Evolutionary conservation across 192 early-diverging fungal species (phyloP).

Genomic region (Podila verticillata): DNA sequence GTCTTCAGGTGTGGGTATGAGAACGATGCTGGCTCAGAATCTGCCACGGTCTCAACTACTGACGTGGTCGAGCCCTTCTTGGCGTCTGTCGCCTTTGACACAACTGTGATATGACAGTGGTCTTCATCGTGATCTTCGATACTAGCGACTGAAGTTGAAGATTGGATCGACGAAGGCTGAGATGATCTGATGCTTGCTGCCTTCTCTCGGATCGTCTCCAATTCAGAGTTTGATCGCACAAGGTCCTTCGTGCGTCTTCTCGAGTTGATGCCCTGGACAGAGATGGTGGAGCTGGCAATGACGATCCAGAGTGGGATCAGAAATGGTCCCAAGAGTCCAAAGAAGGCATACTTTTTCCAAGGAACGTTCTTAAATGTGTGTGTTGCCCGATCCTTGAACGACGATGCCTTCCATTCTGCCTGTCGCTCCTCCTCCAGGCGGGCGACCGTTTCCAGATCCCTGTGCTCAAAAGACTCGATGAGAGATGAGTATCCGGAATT

Average conservation of each 20-base stretch:
- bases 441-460: slow-evolving; percentile 13
- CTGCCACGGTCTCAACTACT: not conserved
- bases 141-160: too few relatives aligned
- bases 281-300: slow-evolving; percentile 41
- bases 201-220: slow-evolving; percentile 17
- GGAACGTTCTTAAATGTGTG: slow-evolving; percentile 9
- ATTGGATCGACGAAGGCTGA: not conserved
- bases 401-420: slow-evolving; percentile 4
- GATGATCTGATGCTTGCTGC: slow-evolving; percentile 10
- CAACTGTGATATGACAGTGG: not conserved
- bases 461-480: slow-evolving; percentile 45
- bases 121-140: too few relatives aligned
- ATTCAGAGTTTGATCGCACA: not conserved
- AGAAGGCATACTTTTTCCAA: slow-evolving; percentile 38
- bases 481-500: slow-evolving; percentile 39
- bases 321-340: slow-evolving; percentile 35
- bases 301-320: slow-evolving; percentile 52
- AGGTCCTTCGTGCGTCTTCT: slow-evolving; percentile 29
- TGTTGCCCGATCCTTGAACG: slow-evolving; percentile 8
- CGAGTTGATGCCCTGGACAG: slow-evolving; percentile 51
- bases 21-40: slow-evolving; percentile 10
- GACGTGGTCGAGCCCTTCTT: not conserved
- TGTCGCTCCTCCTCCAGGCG: slow-evolving; percentile 16
- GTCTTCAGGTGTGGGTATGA: slow-evolving; percentile 35
- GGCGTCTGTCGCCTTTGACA: not conserved